These are phyloP conservation scores for Thalassiosira profunda DNA, from an alignment of 108 stramenopile species.

Conservation along the genomic window DNA sequence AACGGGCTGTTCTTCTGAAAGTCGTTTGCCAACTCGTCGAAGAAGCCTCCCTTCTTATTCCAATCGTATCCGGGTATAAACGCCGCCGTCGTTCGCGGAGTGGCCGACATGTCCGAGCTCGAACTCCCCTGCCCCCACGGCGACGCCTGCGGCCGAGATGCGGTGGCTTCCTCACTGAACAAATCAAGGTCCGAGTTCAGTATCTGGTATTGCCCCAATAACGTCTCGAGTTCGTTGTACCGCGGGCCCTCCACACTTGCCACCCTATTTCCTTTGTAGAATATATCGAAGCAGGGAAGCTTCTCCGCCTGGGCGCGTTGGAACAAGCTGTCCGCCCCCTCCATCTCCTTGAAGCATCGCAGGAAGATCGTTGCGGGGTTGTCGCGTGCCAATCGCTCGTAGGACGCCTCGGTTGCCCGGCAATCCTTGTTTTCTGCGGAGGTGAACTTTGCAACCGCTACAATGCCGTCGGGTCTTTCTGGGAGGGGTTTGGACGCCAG, in stretches of 20 bases:
- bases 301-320: conserved; percentile 44
- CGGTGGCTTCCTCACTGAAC: conserved; percentile 57
- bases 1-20: conserved; percentile 50
- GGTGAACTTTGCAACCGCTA: conserved; percentile 62
- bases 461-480: conserved; percentile 78
- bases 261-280: conserved; percentile 57
- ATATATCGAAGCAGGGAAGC: conserved; percentile 31
- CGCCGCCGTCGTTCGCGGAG: conserved; percentile 61
- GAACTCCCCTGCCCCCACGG: conserved; percentile 54
- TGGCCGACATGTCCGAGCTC: conserved; percentile 17
- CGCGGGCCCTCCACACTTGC: conserved; percentile 58
- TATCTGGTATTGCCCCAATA: conserved; percentile 60
- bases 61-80: conserved; percentile 80
- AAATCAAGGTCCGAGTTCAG: conserved; percentile 67
- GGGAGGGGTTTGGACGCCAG: conserved; percentile 59
- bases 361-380: conserved; percentile 71
- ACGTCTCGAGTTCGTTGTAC: conserved; percentile 51
- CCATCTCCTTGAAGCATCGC: conserved; percentile 67
- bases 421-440: conserved; percentile 35
- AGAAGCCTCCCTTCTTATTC: conserved; percentile 59
- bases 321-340: conserved; percentile 53
- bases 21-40: conserved; percentile 53
- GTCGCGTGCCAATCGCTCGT: conserved; percentile 59
- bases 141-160: background rate
- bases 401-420: conserved; percentile 62